Evolutionary conservation across 768 basidiomycete species (phyloP).

Genomic region (Phanerodontia chrysosporium): DNA sequence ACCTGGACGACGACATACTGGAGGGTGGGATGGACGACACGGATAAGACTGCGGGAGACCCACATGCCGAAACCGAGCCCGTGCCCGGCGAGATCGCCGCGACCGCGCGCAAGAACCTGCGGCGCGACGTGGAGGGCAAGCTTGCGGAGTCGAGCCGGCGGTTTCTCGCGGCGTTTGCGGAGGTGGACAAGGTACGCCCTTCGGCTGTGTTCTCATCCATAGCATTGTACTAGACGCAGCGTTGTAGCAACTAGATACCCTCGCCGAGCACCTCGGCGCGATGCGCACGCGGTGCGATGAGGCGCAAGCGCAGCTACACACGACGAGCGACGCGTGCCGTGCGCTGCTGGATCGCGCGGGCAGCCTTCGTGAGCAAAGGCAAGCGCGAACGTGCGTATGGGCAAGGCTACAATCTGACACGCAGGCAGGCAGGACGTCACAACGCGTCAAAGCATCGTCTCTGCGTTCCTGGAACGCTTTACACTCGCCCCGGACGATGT

Average conservation of each 20-base stretch:
- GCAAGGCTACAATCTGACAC: not conserved
- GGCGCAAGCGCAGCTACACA: slow-evolving; percentile 69
- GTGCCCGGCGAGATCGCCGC: slow-evolving; percentile 62
- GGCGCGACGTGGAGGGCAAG: slow-evolving; percentile 80
- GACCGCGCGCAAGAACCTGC: slow-evolving; percentile 72
- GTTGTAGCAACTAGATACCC: slow-evolving; percentile 72
- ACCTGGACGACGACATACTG: slow-evolving; percentile 28
- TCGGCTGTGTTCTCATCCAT: not conserved
- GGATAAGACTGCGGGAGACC: not conserved
- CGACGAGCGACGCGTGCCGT: slow-evolving; percentile 74
- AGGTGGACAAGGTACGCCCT: slow-evolving; percentile 81
- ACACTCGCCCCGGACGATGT: slow-evolving; percentile 74
- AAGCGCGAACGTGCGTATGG: slow-evolving; percentile 12
- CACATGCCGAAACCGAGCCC: slow-evolving; percentile 19
- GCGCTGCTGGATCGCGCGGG: slow-evolving; percentile 80
- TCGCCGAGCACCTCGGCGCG: slow-evolving; percentile 70
- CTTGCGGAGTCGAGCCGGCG: slow-evolving; percentile 77
- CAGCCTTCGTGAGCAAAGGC: slow-evolving; percentile 72
- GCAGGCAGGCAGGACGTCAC: slow-evolving; percentile 60
- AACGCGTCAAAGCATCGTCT: slow-evolving; percentile 67
- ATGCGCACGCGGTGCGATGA: slow-evolving; percentile 85
- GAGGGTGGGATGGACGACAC: slow-evolving; percentile 18
- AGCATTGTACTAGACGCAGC: too few relatives aligned
- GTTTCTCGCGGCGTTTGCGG: slow-evolving; percentile 80
- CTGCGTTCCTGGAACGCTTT: slow-evolving; percentile 79